Conservation (phyloP, 1,284 basidiomycete species). For the Ustilago lituana region DNA sequence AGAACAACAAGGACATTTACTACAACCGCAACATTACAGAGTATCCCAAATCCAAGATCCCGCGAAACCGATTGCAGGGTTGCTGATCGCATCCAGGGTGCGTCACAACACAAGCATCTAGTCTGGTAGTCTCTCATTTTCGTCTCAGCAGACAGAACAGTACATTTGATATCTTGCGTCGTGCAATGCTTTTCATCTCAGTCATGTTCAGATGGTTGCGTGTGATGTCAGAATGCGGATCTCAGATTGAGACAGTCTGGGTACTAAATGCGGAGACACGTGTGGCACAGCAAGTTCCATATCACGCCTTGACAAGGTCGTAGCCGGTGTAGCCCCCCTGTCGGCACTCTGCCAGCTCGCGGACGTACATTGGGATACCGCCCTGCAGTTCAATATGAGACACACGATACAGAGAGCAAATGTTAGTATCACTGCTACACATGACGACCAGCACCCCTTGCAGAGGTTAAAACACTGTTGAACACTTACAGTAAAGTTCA, state of each 20-base stretch:
- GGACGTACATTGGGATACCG: constrained; percentile 46
- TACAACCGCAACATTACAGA: constrained; percentile 58
- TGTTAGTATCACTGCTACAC: neutral
- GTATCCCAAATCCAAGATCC: constrained; percentile 45
- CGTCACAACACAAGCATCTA: no score
- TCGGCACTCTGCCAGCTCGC: constrained; percentile 41
- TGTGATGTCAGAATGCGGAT: no score
- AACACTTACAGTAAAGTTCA: constrained; percentile 55
- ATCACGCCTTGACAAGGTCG: constrained; percentile 31
- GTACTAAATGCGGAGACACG: no score
- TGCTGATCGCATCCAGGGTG: constrained; percentile 19
- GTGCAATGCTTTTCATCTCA: no score
- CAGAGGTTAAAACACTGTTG: no score
- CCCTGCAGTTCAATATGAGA: constrained; percentile 22
- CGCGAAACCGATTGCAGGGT: constrained; percentile 39
- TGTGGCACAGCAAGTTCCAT: no score
- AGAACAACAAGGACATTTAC: constrained; percentile 63
- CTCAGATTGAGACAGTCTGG: no score
- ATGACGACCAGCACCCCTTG: neutral
- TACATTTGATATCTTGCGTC: no score
- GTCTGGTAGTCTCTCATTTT: no score
- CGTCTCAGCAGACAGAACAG: no score
- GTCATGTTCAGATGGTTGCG: no score
- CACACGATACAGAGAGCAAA: neutral
- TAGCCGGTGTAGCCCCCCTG: constrained; percentile 37